phyloP scores from a whole-genome alignment of 148 eudicot species.

The Silene latifolia region DNA sequence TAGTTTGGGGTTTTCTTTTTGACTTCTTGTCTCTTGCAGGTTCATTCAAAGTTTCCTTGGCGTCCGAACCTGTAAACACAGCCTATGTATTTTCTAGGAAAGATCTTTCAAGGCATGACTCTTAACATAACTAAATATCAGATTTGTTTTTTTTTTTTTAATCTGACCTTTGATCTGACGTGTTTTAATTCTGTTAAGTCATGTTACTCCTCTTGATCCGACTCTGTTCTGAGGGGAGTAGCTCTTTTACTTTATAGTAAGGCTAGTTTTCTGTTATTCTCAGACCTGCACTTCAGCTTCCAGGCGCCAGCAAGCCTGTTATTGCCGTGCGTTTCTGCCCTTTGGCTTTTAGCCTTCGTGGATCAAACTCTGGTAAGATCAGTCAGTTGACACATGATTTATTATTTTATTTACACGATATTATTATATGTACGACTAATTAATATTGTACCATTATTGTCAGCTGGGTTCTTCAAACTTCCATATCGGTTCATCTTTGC shows the following conservation, averaged over 20 bases:
- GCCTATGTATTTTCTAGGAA: slow-evolving; percentile 77
- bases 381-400: neutral
- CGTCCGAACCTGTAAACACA: slow-evolving; percentile 71
- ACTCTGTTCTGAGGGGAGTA: neutral
- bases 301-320: slow-evolving; percentile 92
- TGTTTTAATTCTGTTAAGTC: neutral
- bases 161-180: neutral
- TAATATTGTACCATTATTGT: slow-evolving; percentile 12
- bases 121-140: neutral
- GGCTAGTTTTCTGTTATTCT: slow-evolving; percentile 14
- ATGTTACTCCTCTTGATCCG: neutral
- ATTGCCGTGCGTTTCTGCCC: slow-evolving; percentile 96
- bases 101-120: slow-evolving; percentile 78
- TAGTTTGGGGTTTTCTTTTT: neutral
- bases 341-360: slow-evolving; percentile 53
- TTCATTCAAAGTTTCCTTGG: slow-evolving; percentile 57
- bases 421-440: neutral
- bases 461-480: slow-evolving; percentile 71
- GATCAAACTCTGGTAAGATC: slow-evolving; percentile 46
- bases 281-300: slow-evolving; percentile 96
- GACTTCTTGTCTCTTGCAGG: slow-evolving; percentile 47
- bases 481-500: slow-evolving; percentile 93
- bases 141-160: neutral
- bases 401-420: neutral
- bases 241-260: neutral